These are phyloP conservation scores for Ustilago nuda DNA, from an alignment of 1,284 basidiomycete species.

Conservation along the genomic window DNA sequence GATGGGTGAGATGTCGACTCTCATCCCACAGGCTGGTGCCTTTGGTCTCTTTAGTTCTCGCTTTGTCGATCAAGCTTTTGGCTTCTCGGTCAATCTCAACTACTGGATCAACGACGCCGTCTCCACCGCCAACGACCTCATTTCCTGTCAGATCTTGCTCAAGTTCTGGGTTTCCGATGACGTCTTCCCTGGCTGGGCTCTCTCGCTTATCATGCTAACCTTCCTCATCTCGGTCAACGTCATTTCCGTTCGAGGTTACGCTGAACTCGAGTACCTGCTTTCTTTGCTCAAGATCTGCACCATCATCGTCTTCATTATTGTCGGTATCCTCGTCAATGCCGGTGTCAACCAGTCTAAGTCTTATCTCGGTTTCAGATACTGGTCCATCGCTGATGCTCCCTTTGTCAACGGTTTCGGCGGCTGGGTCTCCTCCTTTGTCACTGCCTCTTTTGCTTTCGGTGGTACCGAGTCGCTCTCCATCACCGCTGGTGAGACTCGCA, in stretches of 20 bases:
- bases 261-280: slow-evolving; percentile 72
- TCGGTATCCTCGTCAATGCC: slow-evolving; percentile 53
- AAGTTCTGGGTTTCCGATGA: slow-evolving; percentile 44
- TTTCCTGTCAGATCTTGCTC: slow-evolving; percentile 61
- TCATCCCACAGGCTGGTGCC: slow-evolving; percentile 60
- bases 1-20: slow-evolving; percentile 62
- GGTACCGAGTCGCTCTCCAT: slow-evolving; percentile 75
- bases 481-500: slow-evolving; percentile 55
- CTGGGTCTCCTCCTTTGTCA: slow-evolving; percentile 75
- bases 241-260: slow-evolving; percentile 76
- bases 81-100: slow-evolving; percentile 50
- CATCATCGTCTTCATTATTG: slow-evolving; percentile 43
- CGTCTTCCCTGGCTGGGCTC: slow-evolving; percentile 38
- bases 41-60: slow-evolving; percentile 60
- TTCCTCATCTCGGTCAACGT: slow-evolving; percentile 60
- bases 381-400: slow-evolving; percentile 72
- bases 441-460: slow-evolving; percentile 76
- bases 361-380: slow-evolving; percentile 60
- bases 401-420: slow-evolving; percentile 64
- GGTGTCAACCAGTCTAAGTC: slow-evolving; percentile 45
- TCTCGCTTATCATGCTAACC: slow-evolving; percentile 70
- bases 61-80: slow-evolving; percentile 47
- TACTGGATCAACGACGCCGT: slow-evolving; percentile 59
- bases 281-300: slow-evolving; percentile 45
- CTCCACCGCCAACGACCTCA: slow-evolving; percentile 73